Base-by-base conservation (phyloP, 805 yeast genomes). In the Zygotorulaspora danielsina region DNA sequence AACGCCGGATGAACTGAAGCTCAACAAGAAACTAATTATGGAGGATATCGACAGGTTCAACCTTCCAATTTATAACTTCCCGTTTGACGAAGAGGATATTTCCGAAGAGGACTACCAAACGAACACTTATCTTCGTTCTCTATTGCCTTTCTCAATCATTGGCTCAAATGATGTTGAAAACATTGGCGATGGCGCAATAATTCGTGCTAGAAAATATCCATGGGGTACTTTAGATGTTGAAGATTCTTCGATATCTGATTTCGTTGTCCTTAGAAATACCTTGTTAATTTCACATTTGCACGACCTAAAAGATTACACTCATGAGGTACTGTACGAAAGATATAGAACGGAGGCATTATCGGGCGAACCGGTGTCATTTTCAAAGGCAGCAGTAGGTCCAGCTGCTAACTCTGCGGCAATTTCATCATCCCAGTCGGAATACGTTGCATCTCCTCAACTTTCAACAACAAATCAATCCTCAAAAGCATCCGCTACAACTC, bases 291-390 rank as follows among this genome's bases (percentile, higher is more conserved):
- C 93, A 12, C 96, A 87, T 65, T 73, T 88, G 63, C 81, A 81
- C 59, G 96, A 88, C 58, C 78, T 88, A 63, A 86, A 86, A 65
- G 96, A 88, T 54, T 73, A 76, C 55, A 88, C 97, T 6, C 94
- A 84, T 60, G 95, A 87, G 59, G 74, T 80, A 28, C 68, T 88
- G 48, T 88, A 88, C 63, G 97, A 88, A 63, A 81, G 79, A 58
- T 88, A 88, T 65, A 81, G 97, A 72, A 84, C 96, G 7, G 87
- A 80, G 55, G 88, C 89, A 12, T 72, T 84, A 47, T 78, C 86
- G 19, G 81, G 84, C 20, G 81, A 78, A 44, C 36, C 51, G 3
- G 38, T 42, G 3, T 31, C 48, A n/a, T 36, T 40, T 25, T 36
- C 38, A 15, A 33, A 38, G 10, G 33, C 37, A 16, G 19, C 36